A percentile compares a stretch with the other conserved stretches of the same genome.
Evolutionary conservation across 2,329 filamentous ascomycete species (phyloP).

Genomic region (Mycocentrospora acerina): DNA sequence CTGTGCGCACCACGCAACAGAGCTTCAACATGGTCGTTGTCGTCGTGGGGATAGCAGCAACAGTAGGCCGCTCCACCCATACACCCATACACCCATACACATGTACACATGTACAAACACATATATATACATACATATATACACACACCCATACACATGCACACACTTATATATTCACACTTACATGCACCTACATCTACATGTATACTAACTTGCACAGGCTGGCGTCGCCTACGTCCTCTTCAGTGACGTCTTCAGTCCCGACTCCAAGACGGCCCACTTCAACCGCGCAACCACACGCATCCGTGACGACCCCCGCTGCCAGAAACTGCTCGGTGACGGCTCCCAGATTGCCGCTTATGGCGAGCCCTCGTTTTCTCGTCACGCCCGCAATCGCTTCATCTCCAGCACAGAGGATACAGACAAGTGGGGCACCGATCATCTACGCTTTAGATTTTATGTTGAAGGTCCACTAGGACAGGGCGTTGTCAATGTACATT

Average conservation of each 20-base stretch:
- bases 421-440: constrained; percentile 74
- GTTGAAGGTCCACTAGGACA: constrained; percentile 75
- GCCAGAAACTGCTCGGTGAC: constrained; percentile 73
- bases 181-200: too few relatives aligned
- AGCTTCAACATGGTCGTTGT: constrained; percentile 84
- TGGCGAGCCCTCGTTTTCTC: constrained; percentile 78
- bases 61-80: constrained; percentile 54
- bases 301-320: constrained; percentile 71
- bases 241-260: constrained; percentile 40
- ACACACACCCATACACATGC: not conserved
- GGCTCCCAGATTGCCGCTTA: constrained; percentile 73
- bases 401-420: constrained; percentile 65
- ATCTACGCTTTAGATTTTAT: constrained; percentile 82
- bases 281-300: constrained; percentile 85
- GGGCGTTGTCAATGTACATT: constrained; percentile 75
- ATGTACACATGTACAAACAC: too few relatives aligned
- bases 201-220: constrained; percentile 49
- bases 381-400: constrained; percentile 69
- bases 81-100: not conserved
- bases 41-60: constrained; percentile 71
- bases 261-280: constrained; percentile 80
- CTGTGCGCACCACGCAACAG: constrained; percentile 83
- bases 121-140: too few relatives aligned
- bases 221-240: constrained; percentile 63
- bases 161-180: too few relatives aligned